phyloP scores from a whole-genome alignment of 345 rosid species.

The Noccaea caerulescens region DNA sequence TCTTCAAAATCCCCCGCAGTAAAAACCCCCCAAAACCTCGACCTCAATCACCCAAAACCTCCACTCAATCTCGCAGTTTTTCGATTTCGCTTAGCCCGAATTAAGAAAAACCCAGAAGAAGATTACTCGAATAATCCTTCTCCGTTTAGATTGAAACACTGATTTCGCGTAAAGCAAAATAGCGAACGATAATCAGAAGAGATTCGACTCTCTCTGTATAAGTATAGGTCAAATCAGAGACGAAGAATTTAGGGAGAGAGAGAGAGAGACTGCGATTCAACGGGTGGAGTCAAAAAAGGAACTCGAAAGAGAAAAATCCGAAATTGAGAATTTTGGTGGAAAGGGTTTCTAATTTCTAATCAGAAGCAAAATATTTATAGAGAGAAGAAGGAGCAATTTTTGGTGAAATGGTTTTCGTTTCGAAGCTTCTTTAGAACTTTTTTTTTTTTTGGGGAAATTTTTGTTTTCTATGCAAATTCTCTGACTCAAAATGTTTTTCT shows the following conservation, averaged over 20 bases:
- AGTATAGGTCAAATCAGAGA: background rate
- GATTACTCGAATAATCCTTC: constrained; percentile 2
- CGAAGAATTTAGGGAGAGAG: constrained; percentile 3
- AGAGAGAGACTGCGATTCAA: constrained; percentile 13
- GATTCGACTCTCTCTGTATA: background rate
- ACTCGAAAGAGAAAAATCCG: background rate
- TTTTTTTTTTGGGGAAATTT: constrained; percentile 18
- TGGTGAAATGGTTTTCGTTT: constrained; percentile 9
- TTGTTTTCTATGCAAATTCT: background rate
- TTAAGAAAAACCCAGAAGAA: background rate
- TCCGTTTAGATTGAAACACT: background rate
- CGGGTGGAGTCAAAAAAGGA: background rate
- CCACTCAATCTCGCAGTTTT: constrained; percentile 17
- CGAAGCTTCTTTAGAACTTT: constrained; percentile 24
- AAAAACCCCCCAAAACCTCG: background rate
- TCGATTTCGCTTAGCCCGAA: background rate
- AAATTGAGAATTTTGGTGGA: background rate
- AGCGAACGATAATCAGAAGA: background rate
- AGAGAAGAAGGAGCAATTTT: constrained; percentile 1
- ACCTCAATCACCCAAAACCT: constrained; percentile 16
- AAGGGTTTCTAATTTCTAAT: constrained; percentile 10
- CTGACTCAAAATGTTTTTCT: background rate
- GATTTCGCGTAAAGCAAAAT: background rate
- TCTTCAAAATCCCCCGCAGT: constrained; percentile 13
- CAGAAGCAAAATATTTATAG: constrained; percentile 23